Evolutionary conservation across 192 early-diverging fungal species (phyloP), one percentile per base, ranked within the genome.

Genomic region (Mortierella alpina): DNA sequence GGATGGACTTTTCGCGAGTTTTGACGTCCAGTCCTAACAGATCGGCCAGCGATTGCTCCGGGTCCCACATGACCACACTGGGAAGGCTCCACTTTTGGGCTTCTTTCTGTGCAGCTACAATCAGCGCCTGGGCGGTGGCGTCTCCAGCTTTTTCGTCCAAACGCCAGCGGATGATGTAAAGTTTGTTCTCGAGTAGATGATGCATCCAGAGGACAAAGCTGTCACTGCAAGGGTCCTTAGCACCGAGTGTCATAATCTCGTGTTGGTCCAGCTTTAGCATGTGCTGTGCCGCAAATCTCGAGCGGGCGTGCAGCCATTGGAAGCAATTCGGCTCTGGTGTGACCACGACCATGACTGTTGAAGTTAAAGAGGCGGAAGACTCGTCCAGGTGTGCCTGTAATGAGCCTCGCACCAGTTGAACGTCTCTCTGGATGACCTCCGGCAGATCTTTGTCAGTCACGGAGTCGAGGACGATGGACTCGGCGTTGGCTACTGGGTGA

Each of bases 171-270:
- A 78, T 39, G 15, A 78, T 57, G 23, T 59, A 78, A 2, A 78
- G 63, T 12, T 65, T 18, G 8, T 49, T 45, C 11, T 70, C n/a
- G 12, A 55, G 8, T 14, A 76, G 42, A 12, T 70, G 62, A 59
- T 78, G 75, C 51, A 52, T 66, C 67, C 68, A 78, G 20, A 78
- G 55, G 15, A 61, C 68, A 66, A 70, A 78, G 49, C 75, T 78
- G 20, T 78, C 50, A 13, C 45, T 59, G 6, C 31, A 23, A 4
- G 23, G 20, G 31, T 66, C 63, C 48, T 60, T 57, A 0, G 51
- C 63, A 13, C 75, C 75, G 12, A 70, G 42, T 0, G 31, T 13
- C 15, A 41, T 60, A 57, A 70, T 70, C 45, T 59, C 23, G 9
- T 55, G 40, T 9, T 61, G n/a, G 18, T 49, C 52, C 9, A 78